Base-by-base conservation (phyloP, 208 protist genomes). In the Leishmania martiniquensis region DNA sequence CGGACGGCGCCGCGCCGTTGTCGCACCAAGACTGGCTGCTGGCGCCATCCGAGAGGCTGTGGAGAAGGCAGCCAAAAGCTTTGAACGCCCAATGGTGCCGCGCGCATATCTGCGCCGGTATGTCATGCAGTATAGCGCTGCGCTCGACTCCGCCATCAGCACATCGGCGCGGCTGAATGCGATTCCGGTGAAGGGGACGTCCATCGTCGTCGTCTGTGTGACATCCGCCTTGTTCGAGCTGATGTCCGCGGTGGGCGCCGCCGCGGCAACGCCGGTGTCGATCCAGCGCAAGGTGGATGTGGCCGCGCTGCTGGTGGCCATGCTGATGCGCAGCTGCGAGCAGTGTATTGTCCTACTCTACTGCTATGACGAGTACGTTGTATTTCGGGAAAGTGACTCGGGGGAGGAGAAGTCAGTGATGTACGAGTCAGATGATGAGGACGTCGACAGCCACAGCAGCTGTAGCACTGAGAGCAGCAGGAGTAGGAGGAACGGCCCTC, bases 291-390 rank as follows among this genome's bases (percentile, higher is more conserved):
- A 93, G 10, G 60, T 95, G 7, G 93, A 98, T 12, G 79, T 95
- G 22, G 87, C 80, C 3, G 79, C 94, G 12, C 75, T 99, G 44
- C 79, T 99, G 4, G 91, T 85, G 2, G 90, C 98, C 37, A 97
- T 98, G 92, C 83, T 97, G 51, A 78, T 95, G 78, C 92, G 92
- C 63, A 84, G 89, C 29, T 97, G 93, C 75, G 98, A 99, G 78
- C 83, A 89, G 68, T 96, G 93, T 77, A 76, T 80, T 10, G 65
- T 97, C 51, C 42, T 94, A 34, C 39, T 97, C 7, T 87, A 78
- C 71, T 87, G 82, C 84, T 73, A 77, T 66, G 81, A 86, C 39
- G 62, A 80, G 45, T 85, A 83, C 62, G 44, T 72, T 34, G 32
- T 75, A 15, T 83, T 89, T 37, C 72, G 67, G 3, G 63, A 77